These are phyloP conservation scores for Cytospora piceicola DNA, from an alignment of 2,329 filamentous ascomycete species.

Conservation along the genomic window DNA sequence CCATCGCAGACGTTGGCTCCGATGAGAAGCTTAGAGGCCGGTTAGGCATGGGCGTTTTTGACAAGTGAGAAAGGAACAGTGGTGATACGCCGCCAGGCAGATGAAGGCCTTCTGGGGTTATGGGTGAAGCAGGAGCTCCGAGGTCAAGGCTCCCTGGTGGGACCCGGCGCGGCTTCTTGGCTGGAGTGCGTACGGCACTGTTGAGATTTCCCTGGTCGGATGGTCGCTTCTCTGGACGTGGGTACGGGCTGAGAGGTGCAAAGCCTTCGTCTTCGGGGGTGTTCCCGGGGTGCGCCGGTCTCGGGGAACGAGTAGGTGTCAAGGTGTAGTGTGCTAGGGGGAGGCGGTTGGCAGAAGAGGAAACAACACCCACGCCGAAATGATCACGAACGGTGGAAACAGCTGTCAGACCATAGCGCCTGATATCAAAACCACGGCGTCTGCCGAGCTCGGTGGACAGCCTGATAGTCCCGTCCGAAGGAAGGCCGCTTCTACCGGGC, in stretches of 20 bases:
- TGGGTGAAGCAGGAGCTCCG: constrained; percentile 35
- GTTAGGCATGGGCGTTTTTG: constrained; percentile 41
- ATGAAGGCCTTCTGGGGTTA: constrained; percentile 28
- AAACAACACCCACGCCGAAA: constrained; percentile 27
- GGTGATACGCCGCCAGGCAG: constrained; percentile 45
- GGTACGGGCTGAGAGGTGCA: constrained; percentile 17
- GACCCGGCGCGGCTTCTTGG: constrained; percentile 54
- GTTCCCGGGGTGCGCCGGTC: constrained; percentile 34
- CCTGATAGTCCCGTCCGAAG: constrained; percentile 28
- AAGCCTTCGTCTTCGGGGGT: constrained; percentile 22
- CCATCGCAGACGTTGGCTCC: constrained; percentile 52
- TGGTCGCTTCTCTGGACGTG: constrained; percentile 37
- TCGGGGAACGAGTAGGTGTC: constrained; percentile 36
- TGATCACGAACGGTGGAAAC: constrained; percentile 33
- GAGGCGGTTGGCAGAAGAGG: constrained; percentile 27
- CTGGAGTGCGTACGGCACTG: constrained; percentile 26
- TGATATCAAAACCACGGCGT: constrained; percentile 33
- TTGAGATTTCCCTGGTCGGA: constrained; percentile 34
- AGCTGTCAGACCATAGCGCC: constrained; percentile 40
- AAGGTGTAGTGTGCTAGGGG: constrained; percentile 1
- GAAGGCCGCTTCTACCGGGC: constrained; percentile 3
- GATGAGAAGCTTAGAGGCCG: constrained; percentile 46
- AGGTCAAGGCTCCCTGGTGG: constrained; percentile 52
- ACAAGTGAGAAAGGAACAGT: constrained; percentile 55
- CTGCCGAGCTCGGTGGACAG: constrained; percentile 29